A percentile compares a stretch with the other conserved stretches of the same genome.
Conservation (phyloP, 1,284 basidiomycete species). For the Rhodotorula sp. region DNA sequence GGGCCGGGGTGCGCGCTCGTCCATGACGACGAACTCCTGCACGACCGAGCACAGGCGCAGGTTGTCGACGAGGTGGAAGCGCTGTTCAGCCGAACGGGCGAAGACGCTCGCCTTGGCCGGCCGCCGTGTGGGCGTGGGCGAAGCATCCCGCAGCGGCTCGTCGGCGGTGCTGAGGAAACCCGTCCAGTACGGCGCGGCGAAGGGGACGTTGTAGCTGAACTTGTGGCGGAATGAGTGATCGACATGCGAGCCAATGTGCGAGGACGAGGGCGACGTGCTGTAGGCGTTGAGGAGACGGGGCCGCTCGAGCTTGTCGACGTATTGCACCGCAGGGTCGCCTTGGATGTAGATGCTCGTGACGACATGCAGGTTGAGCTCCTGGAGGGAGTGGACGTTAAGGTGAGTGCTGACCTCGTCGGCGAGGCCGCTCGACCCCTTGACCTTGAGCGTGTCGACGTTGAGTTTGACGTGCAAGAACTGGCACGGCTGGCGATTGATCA, state of each 20-base stretch:
- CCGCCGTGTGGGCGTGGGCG: background rate
- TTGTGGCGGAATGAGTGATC: conserved; percentile 5
- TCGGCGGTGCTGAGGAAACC: conserved; percentile 42
- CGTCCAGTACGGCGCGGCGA: conserved; percentile 51
- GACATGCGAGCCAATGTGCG: background rate
- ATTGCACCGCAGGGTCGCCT: conserved; percentile 31
- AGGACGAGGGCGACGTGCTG: background rate
- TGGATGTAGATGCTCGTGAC: conserved; percentile 51
- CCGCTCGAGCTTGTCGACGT: conserved; percentile 20
- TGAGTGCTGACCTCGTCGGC: conserved; percentile 47
- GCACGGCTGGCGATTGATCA: conserved; percentile 51
- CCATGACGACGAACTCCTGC: conserved; percentile 52
- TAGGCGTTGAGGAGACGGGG: background rate
- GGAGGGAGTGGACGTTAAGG: conserved; percentile 47
- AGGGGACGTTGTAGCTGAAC: conserved; percentile 44
- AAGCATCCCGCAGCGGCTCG: background rate
- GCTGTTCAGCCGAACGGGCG: conserved; percentile 45
- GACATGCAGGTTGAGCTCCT: conserved; percentile 28
- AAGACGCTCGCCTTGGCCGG: conserved; percentile 6
- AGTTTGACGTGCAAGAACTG: conserved; percentile 54
- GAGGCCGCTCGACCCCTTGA: background rate
- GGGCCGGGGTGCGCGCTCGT: conserved; percentile 8
- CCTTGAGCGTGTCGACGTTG: conserved; percentile 48
- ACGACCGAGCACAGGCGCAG: conserved; percentile 50
- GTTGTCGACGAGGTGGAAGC: conserved; percentile 49